Evolutionary conservation across 2,329 filamentous ascomycete species (phyloP), one percentile per base, ranked within the genome.

Genomic region (Fusarium guadeloupense): DNA sequence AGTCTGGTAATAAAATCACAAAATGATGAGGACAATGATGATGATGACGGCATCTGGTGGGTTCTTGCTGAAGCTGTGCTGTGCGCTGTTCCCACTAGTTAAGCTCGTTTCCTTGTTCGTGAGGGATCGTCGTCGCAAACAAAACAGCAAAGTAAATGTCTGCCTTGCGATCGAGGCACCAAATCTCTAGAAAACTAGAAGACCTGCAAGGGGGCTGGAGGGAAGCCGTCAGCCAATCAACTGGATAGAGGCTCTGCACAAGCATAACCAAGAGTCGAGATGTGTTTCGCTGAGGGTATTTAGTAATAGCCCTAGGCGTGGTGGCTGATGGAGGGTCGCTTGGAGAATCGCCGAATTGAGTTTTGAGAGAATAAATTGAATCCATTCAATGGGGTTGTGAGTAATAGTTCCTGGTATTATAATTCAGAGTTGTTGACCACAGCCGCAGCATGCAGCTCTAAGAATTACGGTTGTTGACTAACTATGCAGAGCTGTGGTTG

Each of bases 121-220:
- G 14, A 52, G 19, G 30, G 61, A 56, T 59, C 62, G 31, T 40
- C 39, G 39, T 40, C 42, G 39, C 54, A 58, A 44, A 34, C 10
- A 54, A 49, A 45, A 58, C n/a, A n/a, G n/a, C n/a, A 53, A 46
- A 48, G 49, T 10, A 5, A 16, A 26, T n/a, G 42, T 21, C 23
- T 69, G 66, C 67, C 67, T 69, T 52, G 67, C 58, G 40, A 34
- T 28, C 48, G 16, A 69, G 64, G 64, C 66, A 69, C 31, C 40
- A 41, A 34, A 34, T 8, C 19, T 62, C 20, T 42, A 35, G 53
- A 48, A 48, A 37, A 19, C 23, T 44, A 23, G 40, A 59, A 23
- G 40, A 59, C 54, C 66, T 61, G 54, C 54, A 63, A 68, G 56
- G 51, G 33, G 44, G 51, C 41, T 55, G 37, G 44, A 40, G 25